phyloP scores from a whole-genome alignment of 768 basidiomycete species.

The Imleria badia region DNA sequence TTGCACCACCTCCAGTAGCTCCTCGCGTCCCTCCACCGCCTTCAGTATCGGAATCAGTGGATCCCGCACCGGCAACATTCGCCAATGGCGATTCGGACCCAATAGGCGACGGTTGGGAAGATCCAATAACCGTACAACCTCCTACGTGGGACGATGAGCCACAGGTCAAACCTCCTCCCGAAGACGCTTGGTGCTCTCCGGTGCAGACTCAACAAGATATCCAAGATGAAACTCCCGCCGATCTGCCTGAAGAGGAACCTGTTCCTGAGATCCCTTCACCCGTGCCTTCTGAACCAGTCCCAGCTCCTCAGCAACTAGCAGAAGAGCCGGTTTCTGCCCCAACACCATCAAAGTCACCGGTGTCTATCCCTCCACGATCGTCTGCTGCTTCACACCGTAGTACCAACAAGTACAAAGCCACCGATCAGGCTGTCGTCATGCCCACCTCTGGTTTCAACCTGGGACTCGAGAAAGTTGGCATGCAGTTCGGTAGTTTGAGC shows the following conservation, averaged over 20 bases:
- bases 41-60: slow-evolving; percentile 24
- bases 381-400: slow-evolving; percentile 52
- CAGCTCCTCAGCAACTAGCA: slow-evolving; percentile 13
- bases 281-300: slow-evolving; percentile 16
- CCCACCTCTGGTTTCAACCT: slow-evolving; percentile 60
- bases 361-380: slow-evolving; percentile 54
- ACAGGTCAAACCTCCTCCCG: slow-evolving; percentile 34
- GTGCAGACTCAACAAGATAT: slow-evolving; percentile 28
- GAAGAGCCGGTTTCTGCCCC: slow-evolving; percentile 33
- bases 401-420: slow-evolving; percentile 66
- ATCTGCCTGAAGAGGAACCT: slow-evolving; percentile 36
- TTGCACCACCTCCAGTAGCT: slow-evolving; percentile 34
- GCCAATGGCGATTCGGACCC: slow-evolving; percentile 36
- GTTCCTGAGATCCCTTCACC: slow-evolving; percentile 20
- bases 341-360: slow-evolving; percentile 38
- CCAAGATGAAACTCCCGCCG: slow-evolving; percentile 14
- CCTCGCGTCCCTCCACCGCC: slow-evolving; percentile 5
- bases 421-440: slow-evolving; percentile 81
- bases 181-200: slow-evolving; percentile 34
- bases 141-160: slow-evolving; percentile 76
- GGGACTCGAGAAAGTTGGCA: slow-evolving; percentile 74
- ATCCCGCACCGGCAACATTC: slow-evolving; percentile 29
- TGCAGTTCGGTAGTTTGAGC: slow-evolving; percentile 87
- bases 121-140: slow-evolving; percentile 66
- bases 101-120: slow-evolving; percentile 57